Base-by-base conservation (phyloP, 768 basidiomycete species). In the Cyclocybe cylindracea region DNA sequence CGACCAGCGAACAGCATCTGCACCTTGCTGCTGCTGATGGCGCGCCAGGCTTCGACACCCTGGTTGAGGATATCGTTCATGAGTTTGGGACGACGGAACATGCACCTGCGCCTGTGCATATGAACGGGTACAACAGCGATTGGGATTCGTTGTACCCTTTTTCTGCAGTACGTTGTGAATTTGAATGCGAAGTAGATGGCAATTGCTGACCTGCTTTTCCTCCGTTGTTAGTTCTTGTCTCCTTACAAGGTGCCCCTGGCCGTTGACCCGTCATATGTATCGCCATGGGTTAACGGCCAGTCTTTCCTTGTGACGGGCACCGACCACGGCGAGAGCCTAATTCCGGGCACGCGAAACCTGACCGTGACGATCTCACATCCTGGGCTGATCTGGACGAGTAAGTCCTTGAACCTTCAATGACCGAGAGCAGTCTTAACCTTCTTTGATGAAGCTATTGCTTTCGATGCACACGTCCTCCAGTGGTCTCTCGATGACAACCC, bases 91-190 rank as follows among this genome's bases (percentile, higher is more conserved):
- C 62, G 2, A 62, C 68, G 7, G 75, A 70, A 10, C 58, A 62
- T 13, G 65, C 64, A 19, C 73, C 83, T 33, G 65, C 67, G 2
- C 71, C 77, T 0, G 77, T 87, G 6, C 64, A 74, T 2, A 86
- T 93, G 80, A 78, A 89, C 53, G 85, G 90, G 51, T 78, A 85
- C 62, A 94, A 93, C 57, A 70, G 82, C 11, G 92, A 97, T 60
- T 98, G 94, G 94, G 92, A 96, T 66, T 73, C 84, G 1, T 62
- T 95, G 36, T 92, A 88, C 65, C 90, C 90, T 10, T 90, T 91
- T 67, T 88, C 87, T 2, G 72, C 84, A 39, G 91, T 89, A 59
- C 34, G 83, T 65, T 24, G 41, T 39, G 33, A 16, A 41, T 45
- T 35, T 24, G 29, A 42, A 11, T 10, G 18, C 7, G 31, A n/a